Evolutionary conservation across 2,329 filamentous ascomycete species (phyloP).

Genomic region (Teratosphaeria pseudoeucalypti): DNA sequence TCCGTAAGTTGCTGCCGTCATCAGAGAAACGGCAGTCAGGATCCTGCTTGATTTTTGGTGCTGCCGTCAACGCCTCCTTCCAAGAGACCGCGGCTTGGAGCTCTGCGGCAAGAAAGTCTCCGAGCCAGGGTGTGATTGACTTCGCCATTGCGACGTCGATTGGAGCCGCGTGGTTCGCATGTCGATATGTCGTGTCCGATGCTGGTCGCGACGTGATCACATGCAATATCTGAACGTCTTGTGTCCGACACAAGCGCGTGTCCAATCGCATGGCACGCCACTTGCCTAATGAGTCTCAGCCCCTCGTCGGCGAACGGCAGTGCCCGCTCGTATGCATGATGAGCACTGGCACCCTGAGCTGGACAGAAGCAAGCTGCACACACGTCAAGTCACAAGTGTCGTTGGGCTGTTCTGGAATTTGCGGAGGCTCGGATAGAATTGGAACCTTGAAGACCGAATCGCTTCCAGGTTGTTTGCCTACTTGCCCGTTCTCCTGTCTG

Average conservation of each 20-base stretch:
- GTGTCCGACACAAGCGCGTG: not conserved
- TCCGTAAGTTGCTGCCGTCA: conserved; percentile 24
- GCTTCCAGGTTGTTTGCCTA: not conserved
- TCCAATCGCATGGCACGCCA: not conserved
- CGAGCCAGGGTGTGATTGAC: conserved; percentile 16
- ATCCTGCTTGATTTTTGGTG: conserved; percentile 14
- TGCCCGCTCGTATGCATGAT: not conserved
- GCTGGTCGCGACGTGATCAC: not conserved
- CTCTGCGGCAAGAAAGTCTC: conserved; percentile 14
- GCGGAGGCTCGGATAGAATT: not conserved
- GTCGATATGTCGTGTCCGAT: not conserved
- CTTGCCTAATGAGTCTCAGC: not conserved
- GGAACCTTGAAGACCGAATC: not conserved
- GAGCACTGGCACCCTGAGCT: too few species aligned
- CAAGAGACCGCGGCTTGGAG: conserved; percentile 18
- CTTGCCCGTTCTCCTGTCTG: not conserved
- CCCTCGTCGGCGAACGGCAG: not conserved
- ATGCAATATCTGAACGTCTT: not conserved
- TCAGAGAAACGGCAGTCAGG: conserved; percentile 16
- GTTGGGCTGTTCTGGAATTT: not conserved
- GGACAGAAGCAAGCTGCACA: not conserved
- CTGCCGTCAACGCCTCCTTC: conserved; percentile 8
- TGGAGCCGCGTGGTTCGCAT: not conserved
- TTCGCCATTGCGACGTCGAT: not conserved
- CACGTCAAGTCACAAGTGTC: not conserved